These are phyloP conservation scores for Aspergillus felis DNA, from an alignment of 2,329 filamentous ascomycete species.

Conservation along the genomic window DNA sequence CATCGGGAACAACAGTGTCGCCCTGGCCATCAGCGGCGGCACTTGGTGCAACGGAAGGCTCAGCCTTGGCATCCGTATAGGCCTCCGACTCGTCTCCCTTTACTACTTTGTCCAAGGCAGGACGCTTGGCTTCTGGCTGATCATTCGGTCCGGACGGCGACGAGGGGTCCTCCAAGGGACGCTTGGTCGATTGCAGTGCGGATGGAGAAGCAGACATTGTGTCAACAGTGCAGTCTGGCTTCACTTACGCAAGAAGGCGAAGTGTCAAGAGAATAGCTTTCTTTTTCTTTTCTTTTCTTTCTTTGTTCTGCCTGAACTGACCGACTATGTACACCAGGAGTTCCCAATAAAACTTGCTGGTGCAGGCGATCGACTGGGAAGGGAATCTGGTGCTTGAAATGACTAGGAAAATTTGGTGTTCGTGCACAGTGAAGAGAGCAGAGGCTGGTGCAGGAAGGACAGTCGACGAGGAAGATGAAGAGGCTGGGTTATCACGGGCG, in stretches of 20 bases:
- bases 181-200: conserved; percentile 61
- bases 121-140: conserved; percentile 95
- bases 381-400: conserved; percentile 37
- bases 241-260: conserved; percentile 46
- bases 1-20: conserved; percentile 67
- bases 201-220: conserved; percentile 68
- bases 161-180: conserved; percentile 93
- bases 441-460: conserved; percentile 30
- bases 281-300: conserved; percentile 46
- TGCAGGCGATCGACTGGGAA: conserved; percentile 50
- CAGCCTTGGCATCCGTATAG: conserved; percentile 25
- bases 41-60: conserved; percentile 17
- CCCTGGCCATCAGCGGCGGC: conserved; percentile 45
- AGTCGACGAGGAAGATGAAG: conserved; percentile 26
- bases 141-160: conserved; percentile 88
- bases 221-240: conserved; percentile 31
- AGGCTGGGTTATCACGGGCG: conserved; percentile 25
- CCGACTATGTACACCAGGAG: conserved; percentile 77
- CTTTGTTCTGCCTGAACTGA: conserved; percentile 52
- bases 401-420: conserved; percentile 25
- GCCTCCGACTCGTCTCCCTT: conserved; percentile 54
- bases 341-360: conserved; percentile 93
- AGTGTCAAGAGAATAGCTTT: conserved; percentile 39
- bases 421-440: conserved; percentile 33
- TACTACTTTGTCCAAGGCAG: conserved; percentile 86